A percentile compares a stretch with the other conserved stretches of the same genome.
These are phyloP conservation scores for Penicillium coprophilum DNA, from an alignment of 495 filamentous ascomycete genomes.

Conservation along the genomic window DNA sequence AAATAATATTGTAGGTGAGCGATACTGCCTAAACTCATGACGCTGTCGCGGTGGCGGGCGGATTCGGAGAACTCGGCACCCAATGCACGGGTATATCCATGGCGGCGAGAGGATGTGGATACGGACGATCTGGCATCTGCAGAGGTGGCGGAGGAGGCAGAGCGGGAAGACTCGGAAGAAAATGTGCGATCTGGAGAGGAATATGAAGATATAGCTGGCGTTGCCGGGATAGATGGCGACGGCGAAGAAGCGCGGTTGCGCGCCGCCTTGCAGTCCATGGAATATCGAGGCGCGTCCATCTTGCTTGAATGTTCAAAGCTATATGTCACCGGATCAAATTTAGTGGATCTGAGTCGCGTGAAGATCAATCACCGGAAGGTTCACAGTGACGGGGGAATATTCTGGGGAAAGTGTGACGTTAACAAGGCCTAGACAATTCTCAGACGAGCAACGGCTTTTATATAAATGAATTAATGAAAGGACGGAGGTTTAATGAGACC, in stretches of 20 bases:
- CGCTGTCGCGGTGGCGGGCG: conserved; percentile 83
- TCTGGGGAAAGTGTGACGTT: neutral
- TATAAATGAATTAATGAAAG: conserved; percentile 14
- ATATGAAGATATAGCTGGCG: conserved; percentile 61
- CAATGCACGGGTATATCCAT: conserved; percentile 89
- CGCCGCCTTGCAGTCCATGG: conserved; percentile 28
- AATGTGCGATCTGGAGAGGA: conserved; percentile 69
- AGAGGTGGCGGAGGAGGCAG: conserved; percentile 62
- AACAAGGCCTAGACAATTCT: neutral
- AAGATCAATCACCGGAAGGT: conserved; percentile 5
- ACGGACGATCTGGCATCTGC: conserved; percentile 52
- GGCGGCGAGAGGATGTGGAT: conserved; percentile 58
- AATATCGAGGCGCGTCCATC: conserved; percentile 37
- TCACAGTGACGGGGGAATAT: neutral
- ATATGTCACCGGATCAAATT: neutral
- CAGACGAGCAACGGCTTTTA: conserved; percentile 9
- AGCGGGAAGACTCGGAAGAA: conserved; percentile 73
- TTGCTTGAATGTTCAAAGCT: neutral
- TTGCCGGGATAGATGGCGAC: conserved; percentile 58
- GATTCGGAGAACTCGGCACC: conserved; percentile 89
- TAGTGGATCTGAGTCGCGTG: conserved; percentile 5
- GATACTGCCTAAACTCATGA: conserved; percentile 93
- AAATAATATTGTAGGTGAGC: conserved; percentile 98
- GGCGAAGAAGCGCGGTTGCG: conserved; percentile 53
- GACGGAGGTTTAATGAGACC: conserved; percentile 29